Conservation (phyloP, 768 basidiomycete genomes). For the Thelephora ganbajun region DNA sequence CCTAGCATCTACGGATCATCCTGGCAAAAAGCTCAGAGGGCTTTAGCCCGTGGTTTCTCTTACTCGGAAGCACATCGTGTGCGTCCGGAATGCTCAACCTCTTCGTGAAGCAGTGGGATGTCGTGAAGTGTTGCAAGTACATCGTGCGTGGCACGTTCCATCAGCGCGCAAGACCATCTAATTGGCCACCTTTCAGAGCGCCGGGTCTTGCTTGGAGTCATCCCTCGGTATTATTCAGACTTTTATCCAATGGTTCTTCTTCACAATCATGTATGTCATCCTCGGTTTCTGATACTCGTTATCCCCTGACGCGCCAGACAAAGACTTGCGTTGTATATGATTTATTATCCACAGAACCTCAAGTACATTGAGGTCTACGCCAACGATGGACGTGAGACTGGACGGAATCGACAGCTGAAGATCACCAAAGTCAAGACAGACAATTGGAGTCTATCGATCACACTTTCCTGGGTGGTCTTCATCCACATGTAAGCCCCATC, state of each 20-base stretch:
- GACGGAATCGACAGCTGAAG: constrained; percentile 15
- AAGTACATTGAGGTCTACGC: constrained; percentile 45
- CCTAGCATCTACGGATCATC: constrained; percentile 75
- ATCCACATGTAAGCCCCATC: constrained; percentile 55
- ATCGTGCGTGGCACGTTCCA: constrained; percentile 36
- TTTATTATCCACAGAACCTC: constrained; percentile 79
- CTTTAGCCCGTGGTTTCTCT: constrained; percentile 81
- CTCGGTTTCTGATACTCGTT: neutral
- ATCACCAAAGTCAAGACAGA: constrained; percentile 40
- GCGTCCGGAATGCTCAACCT: constrained; percentile 80
- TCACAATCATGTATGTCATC: constrained; percentile 66
- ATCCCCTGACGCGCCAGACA: neutral
- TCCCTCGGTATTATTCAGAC: constrained; percentile 78
- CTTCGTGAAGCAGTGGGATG: constrained; percentile 66
- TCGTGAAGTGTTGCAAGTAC: constrained; percentile 67
- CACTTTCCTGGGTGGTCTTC: constrained; percentile 55
- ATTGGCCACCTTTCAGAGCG: constrained; percentile 26
- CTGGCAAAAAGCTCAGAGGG: constrained; percentile 69
- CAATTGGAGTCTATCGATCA: constrained; percentile 69
- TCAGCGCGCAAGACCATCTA: constrained; percentile 1
- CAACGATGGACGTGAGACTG: constrained; percentile 27
- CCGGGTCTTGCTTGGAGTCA: constrained; percentile 63
- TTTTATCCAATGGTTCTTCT: constrained; percentile 70
- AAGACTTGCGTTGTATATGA: constrained; percentile 82
- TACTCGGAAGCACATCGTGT: constrained; percentile 77